These are phyloP conservation scores for Actinomortierella wolfii DNA, from an alignment of 371 early-diverging fungal species.

Conservation along the genomic window DNA sequence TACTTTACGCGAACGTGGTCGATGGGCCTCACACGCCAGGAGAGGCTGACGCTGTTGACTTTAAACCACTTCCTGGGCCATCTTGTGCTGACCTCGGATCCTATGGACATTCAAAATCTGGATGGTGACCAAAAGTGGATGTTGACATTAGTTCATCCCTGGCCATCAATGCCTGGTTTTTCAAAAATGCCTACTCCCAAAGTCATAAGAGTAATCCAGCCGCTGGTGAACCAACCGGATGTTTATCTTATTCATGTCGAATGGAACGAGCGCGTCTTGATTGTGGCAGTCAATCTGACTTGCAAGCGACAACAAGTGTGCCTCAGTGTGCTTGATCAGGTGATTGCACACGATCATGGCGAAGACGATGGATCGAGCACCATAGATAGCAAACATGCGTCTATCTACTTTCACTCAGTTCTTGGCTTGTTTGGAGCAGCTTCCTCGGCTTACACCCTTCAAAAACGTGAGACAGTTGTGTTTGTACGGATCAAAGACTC, in stretches of 20 bases:
- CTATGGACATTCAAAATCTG: conserved; percentile 12
- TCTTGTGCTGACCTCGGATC: conserved; percentile 61
- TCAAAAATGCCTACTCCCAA: conserved; percentile 50
- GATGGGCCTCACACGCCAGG: conserved; percentile 52
- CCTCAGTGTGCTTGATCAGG: conserved; percentile 26
- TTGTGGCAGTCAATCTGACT: conserved; percentile 54
- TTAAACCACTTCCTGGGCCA: conserved; percentile 65
- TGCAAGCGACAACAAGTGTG: conserved; percentile 49
- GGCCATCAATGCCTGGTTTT: conserved; percentile 38
- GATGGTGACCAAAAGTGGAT: conserved; percentile 8
- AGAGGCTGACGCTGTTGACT: conserved; percentile 58
- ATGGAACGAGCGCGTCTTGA: conserved; percentile 37
- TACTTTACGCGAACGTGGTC: conserved; percentile 56
- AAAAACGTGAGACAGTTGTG: conserved; percentile 21
- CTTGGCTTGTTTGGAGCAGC: conserved; percentile 30
- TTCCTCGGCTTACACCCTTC: conserved; percentile 17
- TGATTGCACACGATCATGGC: conserved; percentile 13
- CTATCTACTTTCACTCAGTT: conserved; percentile 21
- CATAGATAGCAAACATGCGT: background rate
- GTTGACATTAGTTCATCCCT: conserved; percentile 19
- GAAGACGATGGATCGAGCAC: background rate
- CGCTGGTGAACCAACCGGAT: conserved; percentile 48
- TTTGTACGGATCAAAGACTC: conserved; percentile 30
- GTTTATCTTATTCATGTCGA: conserved; percentile 51
- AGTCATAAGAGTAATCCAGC: conserved; percentile 48